phyloP scores from a whole-genome alignment of 805 yeast genomes.

The Ogataea methanolica region DNA sequence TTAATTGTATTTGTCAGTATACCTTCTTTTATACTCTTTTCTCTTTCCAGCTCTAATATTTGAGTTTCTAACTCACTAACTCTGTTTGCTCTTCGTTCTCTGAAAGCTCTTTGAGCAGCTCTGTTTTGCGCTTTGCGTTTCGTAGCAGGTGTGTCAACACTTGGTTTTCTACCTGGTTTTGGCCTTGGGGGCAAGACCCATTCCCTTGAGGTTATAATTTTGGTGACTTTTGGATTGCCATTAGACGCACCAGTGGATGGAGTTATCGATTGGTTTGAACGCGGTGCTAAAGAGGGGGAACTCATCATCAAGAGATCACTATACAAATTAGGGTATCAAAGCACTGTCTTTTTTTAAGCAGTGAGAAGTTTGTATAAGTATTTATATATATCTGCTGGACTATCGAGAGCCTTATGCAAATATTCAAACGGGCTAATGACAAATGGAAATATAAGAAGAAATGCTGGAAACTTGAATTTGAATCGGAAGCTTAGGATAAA shows the following conservation, averaged over 20 bases:
- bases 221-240: conserved; percentile 31
- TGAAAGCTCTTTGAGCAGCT: conserved; percentile 90
- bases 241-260: conserved; percentile 8
- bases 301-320: conserved; percentile 7
- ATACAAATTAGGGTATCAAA: not conserved
- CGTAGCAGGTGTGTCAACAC: conserved; percentile 71
- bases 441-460: too few relatives aligned
- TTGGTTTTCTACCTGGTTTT: conserved; percentile 47
- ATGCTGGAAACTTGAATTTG: too few relatives aligned
- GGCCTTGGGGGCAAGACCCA: conserved; percentile 63
- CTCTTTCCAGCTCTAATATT: conserved; percentile 63
- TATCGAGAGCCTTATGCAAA: not conserved
- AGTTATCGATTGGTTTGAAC: conserved; percentile 15
- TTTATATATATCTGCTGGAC: not conserved
- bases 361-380: not conserved
- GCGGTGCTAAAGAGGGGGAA: conserved; percentile 21
- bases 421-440: not conserved
- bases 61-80: conserved; percentile 74
- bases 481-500: too few relatives aligned
- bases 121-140: conserved; percentile 88
- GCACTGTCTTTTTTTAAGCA: not conserved
- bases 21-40: conserved; percentile 56
- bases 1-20: conserved; percentile 48
- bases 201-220: conserved; percentile 53
- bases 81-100: conserved; percentile 81